Conservation (phyloP, 208 protist genomes). For the Zelonia costaricensis region DNA sequence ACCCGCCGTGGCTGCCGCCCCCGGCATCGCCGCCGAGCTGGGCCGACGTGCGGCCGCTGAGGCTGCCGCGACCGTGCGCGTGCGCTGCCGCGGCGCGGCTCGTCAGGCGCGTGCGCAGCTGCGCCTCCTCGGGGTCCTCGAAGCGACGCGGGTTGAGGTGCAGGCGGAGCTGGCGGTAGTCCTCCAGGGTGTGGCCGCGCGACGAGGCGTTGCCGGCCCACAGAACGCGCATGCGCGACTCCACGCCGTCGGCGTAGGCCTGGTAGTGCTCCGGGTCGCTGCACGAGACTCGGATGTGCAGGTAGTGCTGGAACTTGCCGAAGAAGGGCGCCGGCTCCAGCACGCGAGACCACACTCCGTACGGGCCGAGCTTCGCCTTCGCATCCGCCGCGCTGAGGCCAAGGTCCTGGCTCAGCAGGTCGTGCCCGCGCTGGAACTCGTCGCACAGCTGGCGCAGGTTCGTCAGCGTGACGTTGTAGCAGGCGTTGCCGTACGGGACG, state of each 20-base stretch:
- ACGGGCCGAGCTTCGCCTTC: slow-evolving; percentile 50
- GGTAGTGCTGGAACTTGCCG: slow-evolving; percentile 79
- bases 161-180: slow-evolving; percentile 67
- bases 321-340: slow-evolving; percentile 84
- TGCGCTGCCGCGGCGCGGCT: slow-evolving; percentile 5
- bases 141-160: slow-evolving; percentile 78
- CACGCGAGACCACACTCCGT: slow-evolving; percentile 82
- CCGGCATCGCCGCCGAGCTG: slow-evolving; percentile 14
- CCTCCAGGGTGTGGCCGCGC: slow-evolving; percentile 76
- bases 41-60: slow-evolving; percentile 15
- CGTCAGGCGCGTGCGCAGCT: slow-evolving; percentile 37
- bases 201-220: slow-evolving; percentile 79
- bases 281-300: slow-evolving; percentile 81
- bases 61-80: slow-evolving; percentile 17
- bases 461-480: slow-evolving; percentile 96
- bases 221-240: slow-evolving; percentile 84
- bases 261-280: slow-evolving; percentile 77
- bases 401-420: slow-evolving; percentile 62
- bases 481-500: slow-evolving; percentile 97
- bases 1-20: not conserved
- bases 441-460: slow-evolving; percentile 94
- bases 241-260: slow-evolving; percentile 85
- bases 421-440: slow-evolving; percentile 94
- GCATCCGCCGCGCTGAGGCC: slow-evolving; percentile 52
- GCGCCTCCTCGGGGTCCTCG: slow-evolving; percentile 79